Percentiles rank a stretch among this genome's conserved stretches.
These are phyloP conservation scores for Malus asiatica DNA, from an alignment of 306 rosid species.

Conservation along the genomic window DNA sequence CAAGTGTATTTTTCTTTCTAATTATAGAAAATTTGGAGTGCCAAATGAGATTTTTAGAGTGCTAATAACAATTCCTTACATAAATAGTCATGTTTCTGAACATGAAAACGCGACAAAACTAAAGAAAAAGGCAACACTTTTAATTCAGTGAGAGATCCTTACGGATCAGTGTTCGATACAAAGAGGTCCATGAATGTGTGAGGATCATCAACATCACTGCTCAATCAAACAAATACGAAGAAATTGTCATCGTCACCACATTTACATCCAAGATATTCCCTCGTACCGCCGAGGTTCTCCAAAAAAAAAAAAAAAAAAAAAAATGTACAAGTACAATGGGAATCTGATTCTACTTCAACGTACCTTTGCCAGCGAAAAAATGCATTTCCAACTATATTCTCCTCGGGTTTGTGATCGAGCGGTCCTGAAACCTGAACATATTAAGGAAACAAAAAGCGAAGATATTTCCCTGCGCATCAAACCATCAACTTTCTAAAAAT, in stretches of 20 bases:
- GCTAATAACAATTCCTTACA: no score
- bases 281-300: no score
- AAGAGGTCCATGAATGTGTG: slow-evolving; percentile 83
- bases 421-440: slow-evolving; percentile 80
- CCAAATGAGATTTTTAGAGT: no score
- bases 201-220: slow-evolving; percentile 83
- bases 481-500: not conserved
- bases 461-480: not conserved
- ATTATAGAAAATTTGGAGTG: no score
- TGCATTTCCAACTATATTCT: slow-evolving; percentile 60
- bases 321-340: not conserved
- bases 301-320: no score
- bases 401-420: slow-evolving; percentile 59
- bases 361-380: slow-evolving; percentile 97
- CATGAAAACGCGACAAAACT: not conserved
- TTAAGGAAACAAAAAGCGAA: slow-evolving; percentile 27
- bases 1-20: no score
- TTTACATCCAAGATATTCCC: not conserved
- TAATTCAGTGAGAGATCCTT: slow-evolving; percentile 34
- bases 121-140: not conserved
- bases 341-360: slow-evolving; percentile 2
- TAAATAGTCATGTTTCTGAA: not conserved
- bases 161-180: slow-evolving; percentile 75
- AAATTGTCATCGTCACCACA: not conserved
- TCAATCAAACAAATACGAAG: not conserved